These are phyloP conservation scores for Hypomontagnella monticulosa DNA, from an alignment of 495 filamentous ascomycete genomes.

Conservation along the genomic window DNA sequence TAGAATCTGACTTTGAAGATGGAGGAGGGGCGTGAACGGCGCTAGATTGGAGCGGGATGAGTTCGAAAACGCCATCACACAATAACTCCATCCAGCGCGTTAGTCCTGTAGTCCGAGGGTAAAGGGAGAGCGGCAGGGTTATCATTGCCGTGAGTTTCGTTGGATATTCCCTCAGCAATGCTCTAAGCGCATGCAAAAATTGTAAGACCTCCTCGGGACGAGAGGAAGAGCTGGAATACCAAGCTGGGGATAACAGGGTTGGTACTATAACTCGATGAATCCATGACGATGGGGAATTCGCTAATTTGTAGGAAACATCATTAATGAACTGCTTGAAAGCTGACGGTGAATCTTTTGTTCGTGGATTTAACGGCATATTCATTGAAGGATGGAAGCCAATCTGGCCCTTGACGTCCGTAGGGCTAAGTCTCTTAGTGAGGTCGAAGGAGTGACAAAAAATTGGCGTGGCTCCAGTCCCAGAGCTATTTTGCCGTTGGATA, in stretches of 20 bases:
- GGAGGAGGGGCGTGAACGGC: constrained; percentile 62
- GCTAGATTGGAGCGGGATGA: constrained; percentile 82
- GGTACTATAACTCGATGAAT: constrained; percentile 89
- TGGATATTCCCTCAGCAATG: constrained; percentile 73
- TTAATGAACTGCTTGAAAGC: constrained; percentile 73
- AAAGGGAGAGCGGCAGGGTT: constrained; percentile 81
- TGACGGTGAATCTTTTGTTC: constrained; percentile 46
- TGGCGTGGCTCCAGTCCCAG: constrained; percentile 30
- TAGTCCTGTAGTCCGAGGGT: constrained; percentile 79
- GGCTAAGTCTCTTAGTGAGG: constrained; percentile 80
- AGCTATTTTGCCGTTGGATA: constrained; percentile 25
- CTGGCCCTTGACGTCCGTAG: constrained; percentile 59
- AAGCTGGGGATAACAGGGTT: constrained; percentile 79
- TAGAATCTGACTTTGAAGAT: constrained; percentile 55
- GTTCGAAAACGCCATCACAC: constrained; percentile 85
- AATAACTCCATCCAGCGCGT: constrained; percentile 90
- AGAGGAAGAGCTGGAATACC: constrained; percentile 75
- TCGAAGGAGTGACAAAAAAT: constrained; percentile 91
- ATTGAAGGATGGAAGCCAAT: constrained; percentile 58
- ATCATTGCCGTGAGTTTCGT: constrained; percentile 75
- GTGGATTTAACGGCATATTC: constrained; percentile 37
- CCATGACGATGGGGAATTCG: constrained; percentile 62
- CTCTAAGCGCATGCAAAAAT: constrained; percentile 83
- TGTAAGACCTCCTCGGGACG: constrained; percentile 77
- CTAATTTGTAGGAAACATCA: constrained; percentile 66